Base-by-base conservation (phyloP, 2,329 filamentous ascomycete species). In the Blastomyces silverae region DNA sequence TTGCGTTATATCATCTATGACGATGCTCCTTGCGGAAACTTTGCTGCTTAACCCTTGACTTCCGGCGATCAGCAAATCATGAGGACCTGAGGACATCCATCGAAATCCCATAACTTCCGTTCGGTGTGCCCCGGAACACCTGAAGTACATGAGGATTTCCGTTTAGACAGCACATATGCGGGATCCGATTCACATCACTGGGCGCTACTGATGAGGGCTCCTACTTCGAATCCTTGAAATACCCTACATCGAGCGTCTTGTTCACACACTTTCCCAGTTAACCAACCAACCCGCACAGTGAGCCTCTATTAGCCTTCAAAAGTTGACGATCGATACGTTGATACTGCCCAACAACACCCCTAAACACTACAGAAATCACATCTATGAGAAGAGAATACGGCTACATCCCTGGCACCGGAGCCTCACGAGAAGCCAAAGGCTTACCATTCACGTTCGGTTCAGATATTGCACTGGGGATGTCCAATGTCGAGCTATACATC, bases 301-400 rank as follows among this genome's bases (percentile, higher is more conserved):
- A 52, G 55, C 31, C 28, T 62, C 48, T 37, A n/a, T 37, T 44
- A 28, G 11, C 56, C 39, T 28, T 10, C 4, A 37, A 44, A 39
- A 46, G 6, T 56, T 61, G 63, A 28, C 57, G 57, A 37, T 64
- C 63, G 28, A 13, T 61, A 64, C n/a, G 20, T 52, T 61, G 28
- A 46, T 57, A 61, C 42, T 64, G 22, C 61, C 17, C 31, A 53
- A 64, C n/a, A 64, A 52, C 48, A n/a, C 42, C 53, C 57, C 56
- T 31, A 20, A 2, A 52, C 37, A 28, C 57, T 44, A 42, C 22
- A 61, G 17, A n/a, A 46, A 46, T 25, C 63, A 46, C n/a, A 22
- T 61, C 56, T 44, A 60, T 15, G 56, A 42, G 25, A 61, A n/a
- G 11, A 56, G 15, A 25, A 61, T 56, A 52, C 50, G 56, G 44